These are phyloP conservation scores for Trichocladium antarcticum DNA, from an alignment of 495 filamentous ascomycete species.

Conservation along the genomic window DNA sequence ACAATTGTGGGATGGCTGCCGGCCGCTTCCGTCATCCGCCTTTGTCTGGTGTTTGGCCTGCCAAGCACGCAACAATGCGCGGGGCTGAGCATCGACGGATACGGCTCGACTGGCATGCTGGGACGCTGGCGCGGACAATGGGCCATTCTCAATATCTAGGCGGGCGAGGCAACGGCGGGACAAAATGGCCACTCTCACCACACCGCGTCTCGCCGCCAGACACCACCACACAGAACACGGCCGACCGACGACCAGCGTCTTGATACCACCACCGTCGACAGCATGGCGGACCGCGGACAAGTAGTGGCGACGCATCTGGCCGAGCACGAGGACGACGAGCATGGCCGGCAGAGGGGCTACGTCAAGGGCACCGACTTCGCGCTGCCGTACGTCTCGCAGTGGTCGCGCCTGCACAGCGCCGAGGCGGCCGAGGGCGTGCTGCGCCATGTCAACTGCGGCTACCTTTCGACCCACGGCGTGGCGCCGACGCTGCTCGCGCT, in stretches of 20 bases:
- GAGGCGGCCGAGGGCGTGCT: slow-evolving; percentile 21
- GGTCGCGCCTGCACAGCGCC: slow-evolving; percentile 15
- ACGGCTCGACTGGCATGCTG: neutral
- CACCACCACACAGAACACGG: too few relatives aligned
- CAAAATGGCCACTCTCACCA: neutral
- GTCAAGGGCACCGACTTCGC: slow-evolving; percentile 25
- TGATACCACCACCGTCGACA: neutral
- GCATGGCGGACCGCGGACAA: too few relatives aligned
- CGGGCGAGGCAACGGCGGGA: neutral
- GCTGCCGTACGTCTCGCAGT: slow-evolving; percentile 24
- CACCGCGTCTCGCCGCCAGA: neutral
- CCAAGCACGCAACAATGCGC: neutral
- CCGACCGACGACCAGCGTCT: neutral
- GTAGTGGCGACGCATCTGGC: slow-evolving; percentile 16
- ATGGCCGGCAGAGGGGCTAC: slow-evolving; percentile 20
- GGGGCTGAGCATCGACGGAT: neutral
- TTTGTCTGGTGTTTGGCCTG: neutral
- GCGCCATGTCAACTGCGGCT: slow-evolving; percentile 40
- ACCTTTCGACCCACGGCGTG: slow-evolving; percentile 36
- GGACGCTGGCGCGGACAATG: slow-evolving; percentile 1
- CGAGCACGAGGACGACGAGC: slow-evolving; percentile 23
- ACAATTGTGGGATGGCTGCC: neutral
- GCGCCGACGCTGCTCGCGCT: slow-evolving; percentile 41
- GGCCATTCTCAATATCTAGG: neutral
- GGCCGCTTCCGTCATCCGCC: neutral